A percentile compares a stretch with the other conserved stretches of the same genome.
These are phyloP conservation scores for Rosa hybrid DNA, from an alignment of 331 rosid genomes.

Conservation along the genomic window DNA sequence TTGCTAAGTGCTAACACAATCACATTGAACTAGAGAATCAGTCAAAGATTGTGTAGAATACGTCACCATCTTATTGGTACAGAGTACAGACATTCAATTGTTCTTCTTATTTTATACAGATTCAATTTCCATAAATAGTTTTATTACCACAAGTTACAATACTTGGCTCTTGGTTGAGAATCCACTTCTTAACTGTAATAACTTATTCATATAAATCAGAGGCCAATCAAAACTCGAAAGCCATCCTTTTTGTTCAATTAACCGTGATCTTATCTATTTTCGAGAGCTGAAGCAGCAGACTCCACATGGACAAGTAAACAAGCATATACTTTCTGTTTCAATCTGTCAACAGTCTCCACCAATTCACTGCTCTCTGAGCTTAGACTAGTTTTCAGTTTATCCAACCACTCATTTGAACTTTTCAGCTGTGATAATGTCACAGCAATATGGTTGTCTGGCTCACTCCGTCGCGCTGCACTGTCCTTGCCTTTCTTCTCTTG, in stretches of 20 bases:
- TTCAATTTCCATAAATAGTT: slow-evolving; percentile 21
- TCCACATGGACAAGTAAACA: slow-evolving; percentile 76
- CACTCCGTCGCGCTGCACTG: slow-evolving; percentile 43
- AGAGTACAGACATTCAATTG: background rate
- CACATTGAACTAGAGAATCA: background rate
- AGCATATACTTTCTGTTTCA: slow-evolving; percentile 70
- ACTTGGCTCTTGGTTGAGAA: slow-evolving; percentile 12
- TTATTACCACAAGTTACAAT: slow-evolving; percentile 17
- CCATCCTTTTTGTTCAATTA: slow-evolving; percentile 32
- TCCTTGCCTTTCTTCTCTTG: slow-evolving; percentile 66
- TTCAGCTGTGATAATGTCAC: slow-evolving; percentile 78
- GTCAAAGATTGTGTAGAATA: background rate
- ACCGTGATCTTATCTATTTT: slow-evolving; percentile 43
- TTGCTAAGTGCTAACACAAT: background rate
- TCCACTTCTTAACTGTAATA: slow-evolving; percentile 23
- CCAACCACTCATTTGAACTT: slow-evolving; percentile 87
- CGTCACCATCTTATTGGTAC: background rate
- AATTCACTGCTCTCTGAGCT: slow-evolving; percentile 40
- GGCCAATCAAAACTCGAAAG: slow-evolving; percentile 6
- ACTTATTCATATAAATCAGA: slow-evolving; percentile 32
- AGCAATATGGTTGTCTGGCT: slow-evolving; percentile 67
- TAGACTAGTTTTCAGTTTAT: slow-evolving; percentile 48
- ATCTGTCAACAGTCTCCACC: slow-evolving; percentile 52
- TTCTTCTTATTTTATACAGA: slow-evolving; percentile 17
- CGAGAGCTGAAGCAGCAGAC: slow-evolving; percentile 83